Base-by-base conservation (phyloP, 1,284 basidiomycete species). In the Ganoderma resinaceum region DNA sequence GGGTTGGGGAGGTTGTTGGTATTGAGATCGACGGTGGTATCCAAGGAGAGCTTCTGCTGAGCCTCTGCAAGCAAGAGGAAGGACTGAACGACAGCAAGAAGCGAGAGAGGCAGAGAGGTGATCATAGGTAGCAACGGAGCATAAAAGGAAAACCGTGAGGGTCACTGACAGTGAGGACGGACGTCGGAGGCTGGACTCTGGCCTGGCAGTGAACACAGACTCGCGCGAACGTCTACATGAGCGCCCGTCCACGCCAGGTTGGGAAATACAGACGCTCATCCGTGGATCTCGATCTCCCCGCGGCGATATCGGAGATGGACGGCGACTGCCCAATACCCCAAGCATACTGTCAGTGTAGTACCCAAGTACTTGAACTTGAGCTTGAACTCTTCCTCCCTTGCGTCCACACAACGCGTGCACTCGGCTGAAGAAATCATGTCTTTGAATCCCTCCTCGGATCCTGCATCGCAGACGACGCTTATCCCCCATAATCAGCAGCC, bases 401-500 rank as follows among this genome's bases (percentile, higher is more conserved):
- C 46, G 3, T 3, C 23, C 46, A 52, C 46, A 23, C 46, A 23
- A 23, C 7, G 16, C 20, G 35, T 9, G 33, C 58, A 35, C 35
- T 55, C 52, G 26, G 29, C 52, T 31, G 29, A 12, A 16, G 7
- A 46, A 18, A 61, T 3, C 1, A 68, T 68, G 66, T 68, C 68
- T 52, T 46, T 62, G 52, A 69, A 66, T 46, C 57, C 68, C 3
- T 33, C 70, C 3, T 46, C 52, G 9, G 71, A 70, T 33, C 63
- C 66, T 5, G 18, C 63, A 26, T 72, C 73, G 4, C 92, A 94
- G 76, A 92, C 89, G 0, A 94, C 92, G 0, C 88, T 93, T 68
- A 85, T 77, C 37, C 92, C 92, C 12, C 92, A 94, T 75, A 89
- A 75, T 66, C 90, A 91, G 73, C 78, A 89, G 73, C 84, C 89